phyloP scores from a whole-genome alignment of 768 basidiomycete species.

The Trametes villosa region DNA sequence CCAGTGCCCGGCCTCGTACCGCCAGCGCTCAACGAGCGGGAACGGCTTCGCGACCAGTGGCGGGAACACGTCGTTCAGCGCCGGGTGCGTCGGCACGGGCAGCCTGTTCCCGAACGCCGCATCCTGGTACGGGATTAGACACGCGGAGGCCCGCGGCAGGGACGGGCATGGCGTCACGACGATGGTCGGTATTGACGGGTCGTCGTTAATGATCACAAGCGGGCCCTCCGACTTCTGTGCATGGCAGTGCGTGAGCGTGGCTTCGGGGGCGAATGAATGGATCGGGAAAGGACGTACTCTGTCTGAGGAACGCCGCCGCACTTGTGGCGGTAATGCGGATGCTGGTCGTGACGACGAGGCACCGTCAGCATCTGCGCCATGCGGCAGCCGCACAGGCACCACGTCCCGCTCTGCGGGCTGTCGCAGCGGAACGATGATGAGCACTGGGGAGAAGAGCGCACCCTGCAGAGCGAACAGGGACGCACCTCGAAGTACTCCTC shows the following conservation, averaged over 20 bases:
- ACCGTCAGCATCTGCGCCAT: not conserved
- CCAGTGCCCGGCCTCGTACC: constrained; percentile 59
- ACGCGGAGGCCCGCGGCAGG: constrained; percentile 44
- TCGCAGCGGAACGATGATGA: not conserved
- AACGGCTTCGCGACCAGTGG: constrained; percentile 39
- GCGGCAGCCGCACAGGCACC: constrained; percentile 7
- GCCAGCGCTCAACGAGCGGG: constrained; percentile 47
- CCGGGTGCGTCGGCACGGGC: constrained; percentile 52
- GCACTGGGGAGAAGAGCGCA: not conserved
- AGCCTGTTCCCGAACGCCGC: constrained; percentile 54
- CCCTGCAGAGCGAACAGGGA: not conserved
- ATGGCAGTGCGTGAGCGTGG: not conserved
- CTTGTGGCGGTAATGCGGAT: constrained; percentile 5
- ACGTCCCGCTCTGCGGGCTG: constrained; percentile 23
- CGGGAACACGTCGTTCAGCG: constrained; percentile 52
- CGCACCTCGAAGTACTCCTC: constrained; percentile 22
- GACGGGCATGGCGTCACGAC: constrained; percentile 52
- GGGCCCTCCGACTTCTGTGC: constrained; percentile 23
- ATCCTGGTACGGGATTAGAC: constrained; percentile 58
- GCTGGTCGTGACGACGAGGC: not conserved
- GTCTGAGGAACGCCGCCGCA: constrained; percentile 13
- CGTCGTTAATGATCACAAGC: constrained; percentile 28
- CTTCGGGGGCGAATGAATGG: not conserved
- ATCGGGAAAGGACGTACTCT: constrained; percentile 1
- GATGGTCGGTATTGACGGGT: constrained; percentile 51